Conservation (phyloP, 1,284 basidiomycete species). For the Leucoagaricus sp. region DNA sequence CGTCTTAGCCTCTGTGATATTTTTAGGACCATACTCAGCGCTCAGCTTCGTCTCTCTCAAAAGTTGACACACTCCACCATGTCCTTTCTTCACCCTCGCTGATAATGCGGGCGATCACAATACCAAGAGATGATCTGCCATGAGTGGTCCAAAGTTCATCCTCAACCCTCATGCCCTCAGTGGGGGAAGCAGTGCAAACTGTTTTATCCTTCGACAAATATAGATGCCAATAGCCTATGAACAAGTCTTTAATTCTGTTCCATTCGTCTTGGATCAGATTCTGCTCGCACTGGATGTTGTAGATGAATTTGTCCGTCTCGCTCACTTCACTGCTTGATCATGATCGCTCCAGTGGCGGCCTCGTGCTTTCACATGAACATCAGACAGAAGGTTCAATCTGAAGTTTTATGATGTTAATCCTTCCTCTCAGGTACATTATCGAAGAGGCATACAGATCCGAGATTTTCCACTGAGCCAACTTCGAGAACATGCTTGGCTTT, state of each 20-base stretch:
- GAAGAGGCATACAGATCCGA: too few relatives aligned
- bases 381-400: too few relatives aligned
- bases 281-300: background rate
- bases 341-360: background rate
- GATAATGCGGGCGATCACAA: background rate
- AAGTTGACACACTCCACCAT: background rate
- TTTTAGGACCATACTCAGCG: background rate
- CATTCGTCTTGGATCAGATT: background rate
- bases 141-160: too few relatives aligned
- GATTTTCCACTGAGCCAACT: too few relatives aligned
- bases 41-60: background rate
- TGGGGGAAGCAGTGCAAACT: background rate
- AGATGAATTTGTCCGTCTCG: background rate
- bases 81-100: background rate
- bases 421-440: too few relatives aligned
- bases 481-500: too few relatives aligned
- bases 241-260: background rate
- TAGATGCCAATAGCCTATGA: background rate
- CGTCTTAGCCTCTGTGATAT: too few relatives aligned
- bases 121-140: too few relatives aligned
- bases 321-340: background rate
- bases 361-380: too few relatives aligned
- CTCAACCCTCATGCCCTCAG: too few relatives aligned
- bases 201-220: background rate
- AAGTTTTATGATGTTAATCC: too few relatives aligned